phyloP scores from a whole-genome alignment of 768 basidiomycete species.

The Scleroderma bovista region DNA sequence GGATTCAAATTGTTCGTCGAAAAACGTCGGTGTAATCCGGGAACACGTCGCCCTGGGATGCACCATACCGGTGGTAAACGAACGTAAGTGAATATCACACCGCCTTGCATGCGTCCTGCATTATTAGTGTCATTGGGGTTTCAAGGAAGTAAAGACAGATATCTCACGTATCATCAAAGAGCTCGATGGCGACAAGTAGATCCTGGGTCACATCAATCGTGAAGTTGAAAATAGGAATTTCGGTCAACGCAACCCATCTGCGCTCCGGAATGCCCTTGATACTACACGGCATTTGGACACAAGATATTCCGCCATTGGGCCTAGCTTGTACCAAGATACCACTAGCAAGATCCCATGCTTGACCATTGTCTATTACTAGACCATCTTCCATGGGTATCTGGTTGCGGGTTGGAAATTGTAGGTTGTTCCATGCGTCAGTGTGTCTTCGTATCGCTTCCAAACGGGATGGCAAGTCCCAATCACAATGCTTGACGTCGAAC shows the following conservation, averaged over 20 bases:
- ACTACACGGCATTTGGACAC: conserved; percentile 28
- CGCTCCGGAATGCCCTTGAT: too few relatives aligned
- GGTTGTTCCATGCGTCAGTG: too few relatives aligned
- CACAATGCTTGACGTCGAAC: too few relatives aligned
- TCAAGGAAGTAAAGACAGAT: not conserved
- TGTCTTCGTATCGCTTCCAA: too few relatives aligned
- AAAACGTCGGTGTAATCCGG: conserved; percentile 10
- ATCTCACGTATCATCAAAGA: conserved; percentile 12
- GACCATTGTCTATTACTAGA: too few relatives aligned
- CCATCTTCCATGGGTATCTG: conserved; percentile 11
- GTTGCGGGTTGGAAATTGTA: conserved; percentile 11
- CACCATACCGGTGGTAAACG: conserved; percentile 21
- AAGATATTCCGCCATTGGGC: conserved; percentile 10
- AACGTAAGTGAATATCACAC: conserved; percentile 25
- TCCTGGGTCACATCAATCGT: conserved; percentile 32
- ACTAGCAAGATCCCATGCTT: conserved; percentile 31
- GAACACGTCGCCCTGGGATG: conserved; percentile 17
- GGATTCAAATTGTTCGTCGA: conserved; percentile 1
- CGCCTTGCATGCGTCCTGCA: conserved; percentile 4
- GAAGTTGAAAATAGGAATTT: conserved; percentile 29
- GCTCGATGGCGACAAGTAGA: conserved; percentile 27
- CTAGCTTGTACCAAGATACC: conserved; percentile 29
- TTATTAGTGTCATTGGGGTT: not conserved
- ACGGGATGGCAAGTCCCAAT: too few relatives aligned
- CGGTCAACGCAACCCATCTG: conserved; percentile 25